Percentiles rank a stretch among this genome's conserved stretches.
Evolutionary conservation across 345 rosid genomes (phyloP).

Genomic region (Linum tenue): DNA sequence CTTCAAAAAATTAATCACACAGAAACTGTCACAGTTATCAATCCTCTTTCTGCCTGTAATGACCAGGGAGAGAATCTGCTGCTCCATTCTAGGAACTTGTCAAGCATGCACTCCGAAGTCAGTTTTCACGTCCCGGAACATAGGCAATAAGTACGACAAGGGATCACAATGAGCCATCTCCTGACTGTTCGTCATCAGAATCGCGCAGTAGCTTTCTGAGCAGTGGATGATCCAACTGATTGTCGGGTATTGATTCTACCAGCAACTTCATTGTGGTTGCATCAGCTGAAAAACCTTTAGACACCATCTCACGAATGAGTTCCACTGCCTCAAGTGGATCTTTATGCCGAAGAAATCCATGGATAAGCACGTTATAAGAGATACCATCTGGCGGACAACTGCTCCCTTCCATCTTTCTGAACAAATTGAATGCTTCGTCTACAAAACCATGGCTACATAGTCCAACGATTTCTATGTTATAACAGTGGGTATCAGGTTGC

Average conservation of each 20-base stretch:
- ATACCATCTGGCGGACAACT: neutral
- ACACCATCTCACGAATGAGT: neutral
- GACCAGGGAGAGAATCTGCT: too few relatives aligned
- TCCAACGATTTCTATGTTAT: neutral
- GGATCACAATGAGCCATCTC: too few relatives aligned
- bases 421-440: neutral
- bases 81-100: too few relatives aligned
- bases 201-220: too few relatives aligned
- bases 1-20: too few relatives aligned
- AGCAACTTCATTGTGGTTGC: neutral
- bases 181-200: too few relatives aligned
- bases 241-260: neutral
- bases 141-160: too few relatives aligned
- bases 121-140: too few relatives aligned
- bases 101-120: too few relatives aligned
- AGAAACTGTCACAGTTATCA: too few relatives aligned
- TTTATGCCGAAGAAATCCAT: neutral
- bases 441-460: neutral
- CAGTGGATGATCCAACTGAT: neutral
- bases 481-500: neutral
- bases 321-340: neutral
- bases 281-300: neutral
- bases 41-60: too few relatives aligned
- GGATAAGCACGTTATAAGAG: neutral
- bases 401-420: neutral